Percentiles rank a stretch among this genome's conserved stretches.
Conservation (phyloP, 805 yeast species). For the Debaryomyces hansenii region DNA sequence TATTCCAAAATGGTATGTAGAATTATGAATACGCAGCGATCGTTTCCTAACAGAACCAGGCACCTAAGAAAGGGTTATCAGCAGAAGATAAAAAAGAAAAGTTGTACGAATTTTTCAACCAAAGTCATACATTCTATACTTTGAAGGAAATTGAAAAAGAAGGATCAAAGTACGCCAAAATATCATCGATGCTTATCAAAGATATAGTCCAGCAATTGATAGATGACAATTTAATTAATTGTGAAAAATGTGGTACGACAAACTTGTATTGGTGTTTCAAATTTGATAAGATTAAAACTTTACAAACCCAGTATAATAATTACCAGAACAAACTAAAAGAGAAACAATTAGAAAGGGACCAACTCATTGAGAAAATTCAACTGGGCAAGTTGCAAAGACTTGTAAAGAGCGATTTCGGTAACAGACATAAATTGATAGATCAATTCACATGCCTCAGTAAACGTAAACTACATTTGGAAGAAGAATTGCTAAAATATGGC, state of each 20-base stretch:
- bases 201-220: conserved; percentile 46
- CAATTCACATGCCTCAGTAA: conserved; percentile 3
- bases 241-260: conserved; percentile 56
- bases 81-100: conserved; percentile 41
- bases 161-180: conserved; percentile 47
- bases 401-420: conserved; percentile 3
- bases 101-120: conserved; percentile 39
- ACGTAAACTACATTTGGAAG: conserved; percentile 1
- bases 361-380: conserved; percentile 10
- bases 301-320: conserved; percentile 10
- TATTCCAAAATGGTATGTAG: no score
- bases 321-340: conserved; percentile 11
- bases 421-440: conserved; percentile 7
- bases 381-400: conserved; percentile 6
- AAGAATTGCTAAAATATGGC: neutral
- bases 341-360: conserved; percentile 10
- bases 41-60: neutral
- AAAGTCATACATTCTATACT: conserved; percentile 41
- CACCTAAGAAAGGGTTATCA: conserved; percentile 29
- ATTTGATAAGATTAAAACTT: conserved; percentile 18
- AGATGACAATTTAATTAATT: conserved; percentile 49
- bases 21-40: no score
- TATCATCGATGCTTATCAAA: conserved; percentile 56
- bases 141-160: conserved; percentile 52
- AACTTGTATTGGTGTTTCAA: conserved; percentile 53